Evolutionary conservation across 129 eudicot species (phyloP).

Genomic region (Kitagawia praeruptora): DNA sequence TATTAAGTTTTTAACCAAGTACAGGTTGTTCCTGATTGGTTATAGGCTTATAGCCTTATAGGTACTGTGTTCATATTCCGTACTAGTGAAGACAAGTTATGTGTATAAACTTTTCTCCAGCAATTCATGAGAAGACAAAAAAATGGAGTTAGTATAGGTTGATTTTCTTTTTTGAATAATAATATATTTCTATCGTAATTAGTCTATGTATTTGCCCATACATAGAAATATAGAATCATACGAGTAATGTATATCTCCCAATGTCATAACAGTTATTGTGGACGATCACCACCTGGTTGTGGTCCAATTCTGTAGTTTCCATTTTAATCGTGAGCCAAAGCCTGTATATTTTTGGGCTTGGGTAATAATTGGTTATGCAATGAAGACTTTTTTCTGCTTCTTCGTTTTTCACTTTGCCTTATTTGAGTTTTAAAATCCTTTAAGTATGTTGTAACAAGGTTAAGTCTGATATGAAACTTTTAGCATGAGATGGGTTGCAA

Average conservation of each 20-base stretch:
- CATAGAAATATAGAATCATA: not conserved
- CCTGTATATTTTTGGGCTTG: not conserved
- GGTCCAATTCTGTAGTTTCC: not conserved
- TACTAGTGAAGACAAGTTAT: not conserved
- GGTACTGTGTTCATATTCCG: not conserved
- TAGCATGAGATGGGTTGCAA: not conserved
- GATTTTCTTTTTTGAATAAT: not conserved
- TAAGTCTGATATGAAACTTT: not conserved
- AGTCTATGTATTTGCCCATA: not conserved
- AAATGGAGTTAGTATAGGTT: not conserved
- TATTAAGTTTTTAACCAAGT: not conserved
- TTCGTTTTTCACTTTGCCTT: not conserved
- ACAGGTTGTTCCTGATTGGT: not conserved
- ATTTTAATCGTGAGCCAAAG: not conserved
- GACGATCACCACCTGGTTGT: not conserved
- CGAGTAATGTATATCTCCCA: not conserved
- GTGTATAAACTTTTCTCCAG: not conserved
- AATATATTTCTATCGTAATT: not conserved
- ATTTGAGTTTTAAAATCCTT: not conserved
- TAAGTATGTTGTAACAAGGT: not conserved
- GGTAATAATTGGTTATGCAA: not conserved
- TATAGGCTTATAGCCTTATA: too few species aligned
- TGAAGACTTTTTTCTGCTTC: not conserved
- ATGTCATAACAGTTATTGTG: not conserved
- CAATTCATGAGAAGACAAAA: not conserved